These are phyloP conservation scores for Fusarium paranaense DNA, from an alignment of 2,329 filamentous ascomycete genomes.

Conservation along the genomic window DNA sequence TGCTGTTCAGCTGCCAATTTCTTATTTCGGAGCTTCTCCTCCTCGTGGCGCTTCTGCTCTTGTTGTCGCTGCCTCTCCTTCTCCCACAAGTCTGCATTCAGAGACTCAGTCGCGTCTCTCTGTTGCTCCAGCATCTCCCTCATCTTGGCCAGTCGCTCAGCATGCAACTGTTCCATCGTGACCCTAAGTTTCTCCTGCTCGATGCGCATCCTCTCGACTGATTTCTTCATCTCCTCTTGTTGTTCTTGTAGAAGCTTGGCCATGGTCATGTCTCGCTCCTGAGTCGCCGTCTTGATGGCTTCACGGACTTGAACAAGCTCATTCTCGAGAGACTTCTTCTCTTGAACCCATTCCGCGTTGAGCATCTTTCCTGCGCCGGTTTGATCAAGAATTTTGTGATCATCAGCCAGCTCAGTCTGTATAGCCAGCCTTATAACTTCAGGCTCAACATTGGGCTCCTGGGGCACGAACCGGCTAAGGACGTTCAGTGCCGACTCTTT, in stretches of 20 bases:
- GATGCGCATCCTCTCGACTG: not conserved
- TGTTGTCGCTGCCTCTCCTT: not conserved
- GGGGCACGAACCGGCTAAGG: not conserved
- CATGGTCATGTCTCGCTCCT: not conserved
- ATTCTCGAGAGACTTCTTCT: not conserved
- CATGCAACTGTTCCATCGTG: not conserved
- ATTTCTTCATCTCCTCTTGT: not conserved
- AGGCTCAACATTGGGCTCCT: not conserved
- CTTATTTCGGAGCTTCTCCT: not conserved
- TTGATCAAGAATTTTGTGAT: not conserved
- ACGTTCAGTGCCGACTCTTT: not conserved
- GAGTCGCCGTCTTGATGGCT: not conserved
- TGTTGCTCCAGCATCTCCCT: not conserved
- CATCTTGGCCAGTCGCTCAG: not conserved
- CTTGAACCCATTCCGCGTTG: not conserved
- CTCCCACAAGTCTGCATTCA: not conserved
- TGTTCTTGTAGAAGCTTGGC: not conserved
- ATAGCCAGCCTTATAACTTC: not conserved
- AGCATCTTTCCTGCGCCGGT: slow-evolving; percentile 1
- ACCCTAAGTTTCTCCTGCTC: not conserved
- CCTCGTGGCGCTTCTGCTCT: not conserved
- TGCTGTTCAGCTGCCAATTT: not conserved
- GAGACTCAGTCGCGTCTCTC: not conserved
- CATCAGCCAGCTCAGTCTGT: slow-evolving; percentile 5
- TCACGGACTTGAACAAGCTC: not conserved